Base-by-base conservation (phyloP, 2,329 filamentous ascomycete species). In the Shiraia bambusicola region DNA sequence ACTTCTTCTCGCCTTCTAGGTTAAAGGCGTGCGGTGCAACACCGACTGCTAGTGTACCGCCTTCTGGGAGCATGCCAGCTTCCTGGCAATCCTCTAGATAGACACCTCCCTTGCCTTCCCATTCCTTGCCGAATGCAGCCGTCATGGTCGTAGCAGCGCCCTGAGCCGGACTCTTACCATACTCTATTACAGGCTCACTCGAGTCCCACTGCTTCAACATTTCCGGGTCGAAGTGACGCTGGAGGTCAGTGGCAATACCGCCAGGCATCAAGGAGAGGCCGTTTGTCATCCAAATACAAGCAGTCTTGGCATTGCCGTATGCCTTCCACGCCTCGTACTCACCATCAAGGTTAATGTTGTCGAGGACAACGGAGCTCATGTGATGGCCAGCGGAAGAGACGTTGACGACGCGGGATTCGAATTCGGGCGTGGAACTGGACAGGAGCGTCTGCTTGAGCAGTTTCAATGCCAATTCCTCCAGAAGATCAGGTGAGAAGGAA, bases 241-340 rank as follows among this genome's bases (percentile, higher is more conserved):
- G 4, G 3, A 49, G 19, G 4, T 28, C 28, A 3, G 46, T 47
- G 12, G 24, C 5, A 26, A 57, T 53, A n/a, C 28, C 35, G 2
- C 52, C 54, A 2, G 54, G 52, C 33, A 49, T 41, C 2, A 56
- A 6, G 15, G 22, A 37, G 14, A 80, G 65, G 38, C 77, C 69
- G 45, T 74, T 78, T 4, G 77, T 72, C 43, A 76, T 72, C 50
- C 71, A 76, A 15, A 79, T 69, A 42, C 76, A 77, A 8, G 77
- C 76, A 0, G 71, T 69, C 51, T 81, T 82, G 28, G 69, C 66
- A 46, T 76, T 71, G 0, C 65, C 71, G 48, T 81, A 81, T 1
- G 73, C 66, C 1, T 42, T 27, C 41, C 55, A 64, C 0, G 64
- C 14, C n/a, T 40, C 17, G 24, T 52, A 52, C 48, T 73, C 73